A percentile compares a stretch with the other conserved stretches of the same genome.
These are phyloP conservation scores for Leptographium radiaticola DNA, from an alignment of 2,329 filamentous ascomycete genomes.

Conservation along the genomic window DNA sequence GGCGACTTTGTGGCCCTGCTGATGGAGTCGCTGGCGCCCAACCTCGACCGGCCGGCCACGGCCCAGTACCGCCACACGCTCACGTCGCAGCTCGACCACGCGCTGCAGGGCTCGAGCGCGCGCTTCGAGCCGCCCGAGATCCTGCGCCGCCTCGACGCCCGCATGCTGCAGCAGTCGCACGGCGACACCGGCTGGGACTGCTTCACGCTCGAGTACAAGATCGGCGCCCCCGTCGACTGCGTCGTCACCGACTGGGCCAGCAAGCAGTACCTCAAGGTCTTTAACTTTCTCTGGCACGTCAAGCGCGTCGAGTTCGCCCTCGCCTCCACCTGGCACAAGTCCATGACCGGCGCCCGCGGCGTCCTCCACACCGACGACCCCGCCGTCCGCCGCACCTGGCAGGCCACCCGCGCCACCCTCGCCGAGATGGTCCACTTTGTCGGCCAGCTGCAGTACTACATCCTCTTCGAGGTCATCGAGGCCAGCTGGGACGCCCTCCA, in stretches of 20 bases:
- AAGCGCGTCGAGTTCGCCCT: constrained; percentile 96
- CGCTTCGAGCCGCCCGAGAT: constrained; percentile 92
- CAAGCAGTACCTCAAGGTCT: constrained; percentile 94
- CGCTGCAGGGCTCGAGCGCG: constrained; percentile 91
- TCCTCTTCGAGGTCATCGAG: constrained; percentile 96
- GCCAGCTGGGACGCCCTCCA: constrained; percentile 88
- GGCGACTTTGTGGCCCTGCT: constrained; percentile 94
- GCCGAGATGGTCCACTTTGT: constrained; percentile 99
- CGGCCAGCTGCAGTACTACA: constrained; percentile 95
- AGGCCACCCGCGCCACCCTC: constrained; percentile 71
- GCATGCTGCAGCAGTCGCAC: constrained; percentile 92
- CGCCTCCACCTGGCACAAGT: constrained; percentile 81
- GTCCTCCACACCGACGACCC: constrained; percentile 64
- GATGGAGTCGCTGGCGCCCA: constrained; percentile 90
- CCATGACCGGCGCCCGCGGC: constrained; percentile 89
- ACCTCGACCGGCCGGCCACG: constrained; percentile 89
- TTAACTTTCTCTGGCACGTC: constrained; percentile 97
- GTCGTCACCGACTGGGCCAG: constrained; percentile 94
- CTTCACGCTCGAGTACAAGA: constrained; percentile 97
- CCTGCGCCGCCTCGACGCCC: constrained; percentile 80
- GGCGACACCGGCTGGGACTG: constrained; percentile 99
- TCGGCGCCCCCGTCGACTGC: constrained; percentile 90
- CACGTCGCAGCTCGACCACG: constrained; percentile 95
- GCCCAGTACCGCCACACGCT: constrained; percentile 93
- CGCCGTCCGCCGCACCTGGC: constrained; percentile 70